These are phyloP conservation scores for Nannochloropsis gaditana DNA, from an alignment of 108 stramenopile genomes.

Conservation along the genomic window DNA sequence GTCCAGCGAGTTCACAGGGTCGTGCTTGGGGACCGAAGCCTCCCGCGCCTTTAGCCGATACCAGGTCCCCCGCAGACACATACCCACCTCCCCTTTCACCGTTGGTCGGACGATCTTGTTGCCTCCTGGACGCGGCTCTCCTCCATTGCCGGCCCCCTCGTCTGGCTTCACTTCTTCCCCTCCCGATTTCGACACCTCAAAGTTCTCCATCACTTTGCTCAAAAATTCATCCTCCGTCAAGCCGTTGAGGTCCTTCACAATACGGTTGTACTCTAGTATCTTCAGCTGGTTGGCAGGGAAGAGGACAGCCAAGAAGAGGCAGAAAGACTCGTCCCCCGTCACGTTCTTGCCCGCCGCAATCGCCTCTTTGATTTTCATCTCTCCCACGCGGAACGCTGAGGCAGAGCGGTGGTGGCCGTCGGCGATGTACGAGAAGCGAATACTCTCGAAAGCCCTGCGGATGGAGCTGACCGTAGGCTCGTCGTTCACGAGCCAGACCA, in stretches of 20 bases:
- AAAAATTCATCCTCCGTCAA: conserved; percentile 29
- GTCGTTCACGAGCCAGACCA: conserved; percentile 38
- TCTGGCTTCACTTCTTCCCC: background rate
- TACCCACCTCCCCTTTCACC: conserved; percentile 28
- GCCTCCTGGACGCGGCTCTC: too few species aligned
- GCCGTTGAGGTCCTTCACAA: conserved; percentile 25
- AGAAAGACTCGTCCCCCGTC: conserved; percentile 45
- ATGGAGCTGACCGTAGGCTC: conserved; percentile 30
- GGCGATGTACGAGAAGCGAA: conserved; percentile 46
- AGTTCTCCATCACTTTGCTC: conserved; percentile 20
- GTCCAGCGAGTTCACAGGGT: conserved; percentile 34
- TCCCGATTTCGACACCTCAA: conserved; percentile 7
- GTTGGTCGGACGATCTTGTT: background rate
- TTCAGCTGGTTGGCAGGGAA: conserved; percentile 51
- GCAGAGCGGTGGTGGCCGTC: conserved; percentile 54
- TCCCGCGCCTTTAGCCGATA: conserved; percentile 23
- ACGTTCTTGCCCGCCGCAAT: conserved; percentile 36
- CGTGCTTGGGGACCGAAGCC: conserved; percentile 23
- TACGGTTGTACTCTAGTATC: background rate
- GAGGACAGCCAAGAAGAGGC: conserved; percentile 43
- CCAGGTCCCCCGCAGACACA: conserved; percentile 45
- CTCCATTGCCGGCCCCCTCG: background rate
- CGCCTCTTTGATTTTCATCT: conserved; percentile 47
- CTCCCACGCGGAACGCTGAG: conserved; percentile 42
- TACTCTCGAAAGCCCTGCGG: conserved; percentile 37